Evolutionary conservation across 2,329 filamentous ascomycete species (phyloP), one percentile per base, ranked within the genome.

Genomic region (Colletotrichum truncatum): DNA sequence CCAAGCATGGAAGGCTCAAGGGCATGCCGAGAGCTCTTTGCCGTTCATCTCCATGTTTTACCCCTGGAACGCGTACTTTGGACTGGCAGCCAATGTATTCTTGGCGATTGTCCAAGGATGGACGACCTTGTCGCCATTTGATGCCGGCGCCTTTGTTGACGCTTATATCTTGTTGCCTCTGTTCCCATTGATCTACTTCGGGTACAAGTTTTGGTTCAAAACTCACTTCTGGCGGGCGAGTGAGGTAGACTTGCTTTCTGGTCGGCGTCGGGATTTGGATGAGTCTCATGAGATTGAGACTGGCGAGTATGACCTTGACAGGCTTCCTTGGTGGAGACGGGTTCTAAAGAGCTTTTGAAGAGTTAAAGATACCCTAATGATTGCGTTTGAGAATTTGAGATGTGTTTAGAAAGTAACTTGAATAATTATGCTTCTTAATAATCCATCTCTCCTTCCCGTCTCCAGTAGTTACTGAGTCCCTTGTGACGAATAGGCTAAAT

Each of bases 121-220:
- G 87, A 84, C 85, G 4, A 87, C 82, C 0, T 75, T 90, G 4
- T 80, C 82, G 3, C 88, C 88, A 0, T 90, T 89, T 67, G 74
- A 84, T 38, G 85, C 83, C 0, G 85, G 83, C 4, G 77, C 80
- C n/a, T 89, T 90, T 69, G 87, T 90, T 10, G 86, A 89, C 69
- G 87, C 87, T 0, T 90, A 90, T 69, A 86, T 90, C 58, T 73
- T 90, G 23, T 72, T 90, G 28, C 86, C 86, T 2, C 75, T 90
- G 0, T 90, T 90, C 68, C 82, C 78, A 1, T 62, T 89, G 41
- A 88, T 90, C 14, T 89, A 85, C 68, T 66, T 82, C 1, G 80
- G 70, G 1, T 87, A 86, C 71, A 90, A 89, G 72, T 54, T 87
- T 4, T 75, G 80, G 39, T 87, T 85, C 76, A 81, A 80, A 65